Evolutionary conservation across 164 flowering plant genomes (phyloP), one percentile per base, ranked within the genome.

Genomic region (Sextonia rubra): DNA sequence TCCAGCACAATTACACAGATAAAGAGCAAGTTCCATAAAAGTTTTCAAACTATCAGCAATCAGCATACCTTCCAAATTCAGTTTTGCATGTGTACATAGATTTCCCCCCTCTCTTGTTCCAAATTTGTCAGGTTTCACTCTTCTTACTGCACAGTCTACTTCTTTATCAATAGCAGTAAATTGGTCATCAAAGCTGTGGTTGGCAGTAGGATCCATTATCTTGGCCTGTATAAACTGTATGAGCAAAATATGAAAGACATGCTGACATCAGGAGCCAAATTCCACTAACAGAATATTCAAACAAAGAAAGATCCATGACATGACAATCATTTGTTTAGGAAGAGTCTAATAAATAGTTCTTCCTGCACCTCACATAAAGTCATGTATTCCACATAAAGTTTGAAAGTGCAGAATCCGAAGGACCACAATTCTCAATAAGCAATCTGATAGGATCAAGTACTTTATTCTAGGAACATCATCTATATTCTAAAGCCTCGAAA

Each of bases 161-260:
- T 66, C 74, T 72, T 78, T 81, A 77, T 85, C 90, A 77, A 72
- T 70, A 60, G 70, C 20, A 65, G 77, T 69, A 66, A 83, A 82
- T 75, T 81, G 74, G 61, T 90, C 94, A 77, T 86, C 85, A 69
- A 94, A 91, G 73, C 91, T 90, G 73, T 85, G 81, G 56, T 74
- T 69, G 75, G 79, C 80, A 80, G 80, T 76, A 55, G 85, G 67
- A 79, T 88, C 90, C 56, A 85, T 78, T 76, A 74, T 67, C 76
- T 75, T 81, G 63, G 72, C 84, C 61, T 63, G 79, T 56, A 73
- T 12, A 30, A 17, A 60, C 66, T 30, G 61, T 61, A 48, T 52
- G n/a, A 63, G 58, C 23, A 71, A 44, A 17, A 26, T 44, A 17
- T 12, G 20, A 22, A 29, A 65, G 52, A 60, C 32, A 61, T 23